Base-by-base conservation (phyloP, 345 rosid species). In the Sisymbrium altissimum region DNA sequence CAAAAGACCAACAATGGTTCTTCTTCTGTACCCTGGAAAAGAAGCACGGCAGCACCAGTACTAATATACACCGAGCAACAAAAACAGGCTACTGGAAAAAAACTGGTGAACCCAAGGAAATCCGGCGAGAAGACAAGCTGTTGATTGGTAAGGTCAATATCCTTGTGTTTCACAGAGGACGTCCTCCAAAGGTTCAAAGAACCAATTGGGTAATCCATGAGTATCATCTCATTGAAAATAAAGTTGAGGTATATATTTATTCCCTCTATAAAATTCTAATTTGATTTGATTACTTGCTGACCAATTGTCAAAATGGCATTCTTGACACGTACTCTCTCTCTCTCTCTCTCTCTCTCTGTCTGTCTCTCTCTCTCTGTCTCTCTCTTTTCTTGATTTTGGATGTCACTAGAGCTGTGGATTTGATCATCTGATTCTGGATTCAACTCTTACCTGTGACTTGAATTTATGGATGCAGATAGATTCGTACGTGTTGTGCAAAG, bases 161-260 rank as follows among this genome's bases (percentile, higher is more conserved):
- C 0, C 84, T 89, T 13, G 93, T 89, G 32, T 90, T 81, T 69
- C 81, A 93, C 70, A 64, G 49, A 8, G 96, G 97, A 11, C 83
- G 89, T 53, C 84, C 90, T 12, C 90, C 93, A 0, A 77, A 84
- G 19, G 93, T 90, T 66, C 66, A 64, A 48, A 76, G 88, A 50
- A 90, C 97, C 44, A 79, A 90, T 64, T 93, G 98, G 98, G 81
- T 89, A 19, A 87, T 90, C 87, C 89, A 93, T 18, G 97, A 93
- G 68, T 93, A 93, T 70, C 82, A 86, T 19, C 86, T 93, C 43
- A 80, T 76, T 71, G 85, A 83, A 15, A 80, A 57, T 65, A 53
- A 56, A 38, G 53, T 55, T 48, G 84, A 85, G 92, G 96, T 36
- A 6, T 21, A 57, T 35, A 35, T 35, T 9, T 18, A 35, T 35